A percentile compares a stretch with the other conserved stretches of the same genome.
phyloP scores from a whole-genome alignment of 2,329 filamentous ascomycete species.

The Stagonosporopsis tanaceti region DNA sequence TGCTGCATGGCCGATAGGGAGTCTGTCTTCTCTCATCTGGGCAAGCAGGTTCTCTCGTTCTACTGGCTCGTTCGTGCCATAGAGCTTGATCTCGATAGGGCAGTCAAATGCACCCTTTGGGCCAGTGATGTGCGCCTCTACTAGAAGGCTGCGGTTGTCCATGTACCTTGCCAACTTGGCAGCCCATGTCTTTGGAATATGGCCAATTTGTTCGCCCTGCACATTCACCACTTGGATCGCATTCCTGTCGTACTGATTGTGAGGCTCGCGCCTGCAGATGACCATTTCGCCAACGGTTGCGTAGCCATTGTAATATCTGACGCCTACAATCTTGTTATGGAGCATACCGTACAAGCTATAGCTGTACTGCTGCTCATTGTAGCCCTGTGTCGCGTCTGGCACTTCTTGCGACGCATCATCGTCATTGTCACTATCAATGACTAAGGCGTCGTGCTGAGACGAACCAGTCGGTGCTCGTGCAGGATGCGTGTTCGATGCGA shows the following conservation, averaged over 20 bases:
- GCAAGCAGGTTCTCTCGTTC: conserved; percentile 64
- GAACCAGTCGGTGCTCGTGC: conserved; percentile 28
- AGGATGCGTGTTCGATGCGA: conserved; percentile 18
- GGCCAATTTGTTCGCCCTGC: conserved; percentile 76
- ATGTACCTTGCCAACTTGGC: conserved; percentile 78
- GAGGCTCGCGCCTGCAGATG: conserved; percentile 65
- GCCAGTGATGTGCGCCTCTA: conserved; percentile 76
- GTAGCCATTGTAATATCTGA: conserved; percentile 52
- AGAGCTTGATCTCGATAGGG: conserved; percentile 73
- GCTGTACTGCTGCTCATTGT: conserved; percentile 33
- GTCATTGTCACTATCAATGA: conserved; percentile 41
- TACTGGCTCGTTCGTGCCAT: conserved; percentile 67
- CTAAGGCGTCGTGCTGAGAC: conserved; percentile 37
- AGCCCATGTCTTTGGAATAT: conserved; percentile 73
- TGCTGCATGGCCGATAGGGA: conserved; percentile 58
- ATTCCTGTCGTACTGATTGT: conserved; percentile 67
- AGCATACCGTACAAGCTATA: conserved; percentile 49
- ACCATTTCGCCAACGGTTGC: conserved; percentile 48
- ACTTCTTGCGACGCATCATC: conserved; percentile 42
- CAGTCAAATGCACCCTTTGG: conserved; percentile 74
- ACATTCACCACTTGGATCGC: conserved; percentile 83
- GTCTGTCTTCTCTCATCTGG: conserved; percentile 69
- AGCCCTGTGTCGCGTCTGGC: conserved; percentile 35
- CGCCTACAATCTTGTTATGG: conserved; percentile 66
- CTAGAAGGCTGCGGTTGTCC: conserved; percentile 59